These are phyloP conservation scores for Wallacemonas sp. DNA, from an alignment of 208 protist species.

Conservation along the genomic window DNA sequence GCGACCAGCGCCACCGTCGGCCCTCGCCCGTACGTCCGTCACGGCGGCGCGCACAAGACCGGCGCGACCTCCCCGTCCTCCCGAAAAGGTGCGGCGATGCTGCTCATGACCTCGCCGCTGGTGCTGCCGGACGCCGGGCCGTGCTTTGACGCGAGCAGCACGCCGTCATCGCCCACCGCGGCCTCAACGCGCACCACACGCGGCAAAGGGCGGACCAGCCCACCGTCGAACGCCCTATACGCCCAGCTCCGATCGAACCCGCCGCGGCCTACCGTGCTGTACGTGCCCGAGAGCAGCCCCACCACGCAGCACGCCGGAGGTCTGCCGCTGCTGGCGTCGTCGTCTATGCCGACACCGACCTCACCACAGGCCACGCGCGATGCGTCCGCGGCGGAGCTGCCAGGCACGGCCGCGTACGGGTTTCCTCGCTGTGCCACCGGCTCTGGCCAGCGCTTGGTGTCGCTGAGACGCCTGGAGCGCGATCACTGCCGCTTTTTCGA, in stretches of 20 bases:
- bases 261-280: neutral
- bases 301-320: neutral
- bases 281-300: neutral
- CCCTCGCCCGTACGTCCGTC: too few relatives aligned
- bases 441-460: neutral
- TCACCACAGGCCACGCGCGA: neutral
- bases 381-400: neutral
- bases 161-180: neutral
- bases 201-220: neutral
- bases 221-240: neutral
- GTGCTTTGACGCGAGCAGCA: neutral
- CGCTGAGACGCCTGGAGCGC: neutral
- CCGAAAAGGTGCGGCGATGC: neutral
- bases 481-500: constrained; percentile 14
- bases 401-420: neutral
- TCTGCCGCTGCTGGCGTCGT: too few relatives aligned
- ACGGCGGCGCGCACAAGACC: too few relatives aligned
- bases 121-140: constrained; percentile 3
- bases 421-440: too few relatives aligned
- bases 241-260: neutral
- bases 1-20: too few relatives aligned
- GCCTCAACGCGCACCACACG: neutral
- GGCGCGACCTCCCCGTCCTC: neutral
- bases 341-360: too few relatives aligned
- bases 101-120: constrained; percentile 6